Conservation (phyloP, 352 stramenopile species). For the Phytophthora macrochlamydospora region DNA sequence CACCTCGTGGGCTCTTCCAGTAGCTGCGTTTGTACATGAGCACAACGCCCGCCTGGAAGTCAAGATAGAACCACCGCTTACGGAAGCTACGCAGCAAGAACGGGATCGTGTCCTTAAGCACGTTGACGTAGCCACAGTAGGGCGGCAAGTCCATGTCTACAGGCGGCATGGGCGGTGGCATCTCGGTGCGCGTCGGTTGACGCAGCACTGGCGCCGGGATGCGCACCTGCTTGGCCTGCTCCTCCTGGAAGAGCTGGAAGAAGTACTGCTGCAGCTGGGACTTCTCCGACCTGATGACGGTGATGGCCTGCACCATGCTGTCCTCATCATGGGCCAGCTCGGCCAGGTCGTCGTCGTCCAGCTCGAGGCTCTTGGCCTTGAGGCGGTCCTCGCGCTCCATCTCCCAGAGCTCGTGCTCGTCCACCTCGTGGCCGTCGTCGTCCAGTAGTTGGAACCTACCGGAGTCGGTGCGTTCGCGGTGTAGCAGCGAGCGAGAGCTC, state of each 20-base stretch:
- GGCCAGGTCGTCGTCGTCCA: slow-evolving; percentile 69
- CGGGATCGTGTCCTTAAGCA: slow-evolving; percentile 78
- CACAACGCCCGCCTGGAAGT: slow-evolving; percentile 72
- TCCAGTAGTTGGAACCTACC: slow-evolving; percentile 65
- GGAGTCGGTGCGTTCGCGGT: slow-evolving; percentile 32
- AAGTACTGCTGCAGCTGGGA: slow-evolving; percentile 64
- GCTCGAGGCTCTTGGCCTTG: slow-evolving; percentile 55
- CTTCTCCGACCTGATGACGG: slow-evolving; percentile 69
- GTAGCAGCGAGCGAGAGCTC: slow-evolving; percentile 39
- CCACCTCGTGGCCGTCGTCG: slow-evolving; percentile 70
- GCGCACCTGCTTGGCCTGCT: slow-evolving; percentile 36
- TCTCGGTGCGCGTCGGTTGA: slow-evolving; percentile 35
- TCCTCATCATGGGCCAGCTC: slow-evolving; percentile 66
- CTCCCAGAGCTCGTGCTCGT: slow-evolving; percentile 59
- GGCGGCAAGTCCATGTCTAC: slow-evolving; percentile 57
- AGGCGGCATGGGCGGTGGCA: slow-evolving; percentile 36
- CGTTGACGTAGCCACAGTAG: slow-evolving; percentile 78
- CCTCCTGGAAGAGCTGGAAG: slow-evolving; percentile 54
- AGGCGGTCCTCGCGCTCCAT: slow-evolving; percentile 51
- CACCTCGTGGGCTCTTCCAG: slow-evolving; percentile 76
- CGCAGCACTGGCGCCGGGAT: slow-evolving; percentile 24
- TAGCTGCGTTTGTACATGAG: slow-evolving; percentile 88
- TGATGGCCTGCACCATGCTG: slow-evolving; percentile 56
- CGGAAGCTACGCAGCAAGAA: slow-evolving; percentile 80
- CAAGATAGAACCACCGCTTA: slow-evolving; percentile 85